Evolutionary conservation across 345 rosid genomes (phyloP), one percentile per base, ranked within the genome.

Genomic region (Salix udensis): DNA sequence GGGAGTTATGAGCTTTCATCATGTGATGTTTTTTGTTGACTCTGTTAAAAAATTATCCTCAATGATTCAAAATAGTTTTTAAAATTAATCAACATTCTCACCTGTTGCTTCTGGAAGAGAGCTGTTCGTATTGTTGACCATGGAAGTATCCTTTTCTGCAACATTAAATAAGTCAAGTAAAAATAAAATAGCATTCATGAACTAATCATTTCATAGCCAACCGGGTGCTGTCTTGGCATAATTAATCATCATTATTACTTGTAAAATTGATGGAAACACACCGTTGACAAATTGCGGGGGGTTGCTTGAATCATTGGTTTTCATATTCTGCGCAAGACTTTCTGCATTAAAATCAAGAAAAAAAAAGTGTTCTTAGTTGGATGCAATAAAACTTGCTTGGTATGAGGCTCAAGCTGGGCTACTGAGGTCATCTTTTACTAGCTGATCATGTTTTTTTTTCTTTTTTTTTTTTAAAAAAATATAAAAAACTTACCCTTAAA

Each of bases 71-170:
- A 31, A 31, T 2, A 31, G 34, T 31, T 31, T 31, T 31, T 31
- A 31, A 31, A 31, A 31, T 0, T 31, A 31, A 31, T 31, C 34
- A 3, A 31, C 34, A 31, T 31, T 3, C 34, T 31, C 16, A 64
- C 80, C 60, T 18, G n/a, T 40, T 58, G 36, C 30, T 18, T 12
- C 3, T 42, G 46, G 44, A 65, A 58, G 76, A 23, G 83, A 72
- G 72, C 68, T 48, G 84, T 79, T 78, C 46, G 79, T 81, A 53
- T 76, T 78, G 66, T 77, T 82, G 74, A 23, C 65, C 46, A 8
- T 11, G 7, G 3, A 18, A 18, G 8, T 16, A 65, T 73, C 37
- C 65, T 71, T 13, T 65, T 73, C 77, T 73, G 67, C 64, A 73
- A 73, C 31, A n/a, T 24, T 19, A 55, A 53, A 30, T 0, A 11